Percentiles rank a stretch among this genome's conserved stretches.
These are phyloP conservation scores for Aureoboletus auriporus DNA, from an alignment of 768 basidiomycete genomes.

Conservation along the genomic window DNA sequence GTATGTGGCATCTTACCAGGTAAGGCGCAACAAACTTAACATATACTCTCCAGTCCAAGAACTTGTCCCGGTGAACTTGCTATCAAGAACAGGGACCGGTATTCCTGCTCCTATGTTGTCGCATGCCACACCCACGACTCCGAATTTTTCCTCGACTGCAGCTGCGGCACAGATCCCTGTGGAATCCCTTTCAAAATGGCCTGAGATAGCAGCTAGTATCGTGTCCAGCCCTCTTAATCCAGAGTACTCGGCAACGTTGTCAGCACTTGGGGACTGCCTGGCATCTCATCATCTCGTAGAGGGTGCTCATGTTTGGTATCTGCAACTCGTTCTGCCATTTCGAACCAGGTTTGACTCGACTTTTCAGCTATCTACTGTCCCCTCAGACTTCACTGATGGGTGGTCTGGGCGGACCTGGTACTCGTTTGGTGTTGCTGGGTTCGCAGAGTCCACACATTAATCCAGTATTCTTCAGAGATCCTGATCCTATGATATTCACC, in stretches of 20 bases:
- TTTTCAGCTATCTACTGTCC: conserved; percentile 75
- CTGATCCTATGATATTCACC: conserved; percentile 77
- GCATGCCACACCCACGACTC: conserved; percentile 55
- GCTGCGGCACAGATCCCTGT: conserved; percentile 46
- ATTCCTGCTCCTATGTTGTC: conserved; percentile 30
- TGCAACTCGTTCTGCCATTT: neutral
- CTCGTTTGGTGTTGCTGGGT: conserved; percentile 73
- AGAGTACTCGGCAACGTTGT: conserved; percentile 72
- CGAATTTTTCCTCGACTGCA: conserved; percentile 52
- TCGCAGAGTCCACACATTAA: conserved; percentile 50
- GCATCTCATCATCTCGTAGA: conserved; percentile 65
- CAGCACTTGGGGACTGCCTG: conserved; percentile 84
- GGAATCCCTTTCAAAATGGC: conserved; percentile 73
- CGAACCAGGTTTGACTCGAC: conserved; percentile 2
- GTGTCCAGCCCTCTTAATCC: conserved; percentile 62
- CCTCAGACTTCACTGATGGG: conserved; percentile 74
- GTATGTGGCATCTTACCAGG: conserved; percentile 36
- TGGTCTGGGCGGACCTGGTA: conserved; percentile 61
- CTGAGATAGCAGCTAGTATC: conserved; percentile 82
- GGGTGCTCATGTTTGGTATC: conserved; percentile 89
- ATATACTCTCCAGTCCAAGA: conserved; percentile 57
- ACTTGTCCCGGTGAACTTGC: conserved; percentile 54
- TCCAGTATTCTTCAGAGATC: conserved; percentile 56
- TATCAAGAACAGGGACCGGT: conserved; percentile 38
- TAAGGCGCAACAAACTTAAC: conserved; percentile 1